Evolutionary conservation across 2,329 filamentous ascomycete species (phyloP).

Genomic region (Camillea tinctor): DNA sequence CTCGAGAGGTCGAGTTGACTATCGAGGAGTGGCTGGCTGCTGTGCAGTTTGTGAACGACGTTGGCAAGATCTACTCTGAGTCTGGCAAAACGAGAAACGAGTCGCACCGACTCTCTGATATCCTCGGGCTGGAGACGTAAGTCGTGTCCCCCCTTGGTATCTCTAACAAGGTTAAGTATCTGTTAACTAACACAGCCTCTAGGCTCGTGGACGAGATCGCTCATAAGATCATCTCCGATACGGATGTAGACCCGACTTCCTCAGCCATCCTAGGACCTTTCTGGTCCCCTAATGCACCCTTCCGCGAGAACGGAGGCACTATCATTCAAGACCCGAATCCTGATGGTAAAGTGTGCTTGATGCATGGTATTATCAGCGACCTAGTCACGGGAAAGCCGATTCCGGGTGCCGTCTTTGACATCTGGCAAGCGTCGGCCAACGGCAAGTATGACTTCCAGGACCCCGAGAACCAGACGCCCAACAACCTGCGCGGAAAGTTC

Average conservation of each 20-base stretch:
- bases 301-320: conserved; percentile 63
- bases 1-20: conserved; percentile 73
- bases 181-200: conserved; percentile 6
- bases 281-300: conserved; percentile 73
- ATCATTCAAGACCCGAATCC: conserved; percentile 64
- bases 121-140: conserved; percentile 71
- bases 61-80: conserved; percentile 58
- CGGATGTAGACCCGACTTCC: conserved; percentile 64
- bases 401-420: conserved; percentile 67
- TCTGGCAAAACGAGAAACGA: conserved; percentile 70
- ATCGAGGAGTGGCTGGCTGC: conserved; percentile 75
- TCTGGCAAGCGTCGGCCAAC: conserved; percentile 76
- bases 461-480: conserved; percentile 65
- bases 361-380: conserved; percentile 65
- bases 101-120: conserved; percentile 69
- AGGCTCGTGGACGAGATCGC: conserved; percentile 67
- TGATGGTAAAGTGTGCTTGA: conserved; percentile 59
- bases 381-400: conserved; percentile 52
- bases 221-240: conserved; percentile 62
- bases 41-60: conserved; percentile 72
- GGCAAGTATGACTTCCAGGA: conserved; percentile 77
- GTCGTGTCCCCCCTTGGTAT: conserved; percentile 28
- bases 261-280: conserved; percentile 76
- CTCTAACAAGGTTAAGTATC: background rate
- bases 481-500: conserved; percentile 78